These are phyloP conservation scores for Plasmodium vivax DNA, from an alignment of 169 alveolate species.

Conservation along the genomic window DNA sequence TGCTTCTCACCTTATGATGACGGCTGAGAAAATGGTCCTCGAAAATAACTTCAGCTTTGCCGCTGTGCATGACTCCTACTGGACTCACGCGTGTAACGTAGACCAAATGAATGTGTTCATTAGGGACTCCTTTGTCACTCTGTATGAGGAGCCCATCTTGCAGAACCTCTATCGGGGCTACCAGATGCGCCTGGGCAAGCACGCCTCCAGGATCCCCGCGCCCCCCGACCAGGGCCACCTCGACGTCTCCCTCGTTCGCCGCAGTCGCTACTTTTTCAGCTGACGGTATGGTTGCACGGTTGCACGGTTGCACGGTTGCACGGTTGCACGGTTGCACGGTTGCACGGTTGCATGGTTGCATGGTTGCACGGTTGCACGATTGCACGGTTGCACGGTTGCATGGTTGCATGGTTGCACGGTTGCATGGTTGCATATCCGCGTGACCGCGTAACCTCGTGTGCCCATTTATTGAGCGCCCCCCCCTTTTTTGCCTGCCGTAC, in stretches of 20 bases:
- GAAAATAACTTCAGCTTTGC: conserved; percentile 89
- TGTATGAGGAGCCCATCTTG: conserved; percentile 92
- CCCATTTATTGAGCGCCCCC: neutral
- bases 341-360: too few relatives aligned
- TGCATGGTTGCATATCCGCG: too few relatives aligned
- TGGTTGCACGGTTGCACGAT: too few relatives aligned
- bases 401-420: too few relatives aligned
- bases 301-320: too few relatives aligned
- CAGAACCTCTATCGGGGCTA: conserved; percentile 88
- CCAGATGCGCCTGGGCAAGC: conserved; percentile 80
- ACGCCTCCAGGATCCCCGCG: conserved; percentile 80
- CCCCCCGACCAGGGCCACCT: conserved; percentile 87
- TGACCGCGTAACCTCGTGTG: too few relatives aligned
- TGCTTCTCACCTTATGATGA: conserved; percentile 96
- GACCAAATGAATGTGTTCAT: conserved; percentile 89
- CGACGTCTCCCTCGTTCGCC: conserved; percentile 78
- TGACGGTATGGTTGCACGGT: neutral
- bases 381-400: too few relatives aligned
- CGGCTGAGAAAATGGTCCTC: conserved; percentile 91
- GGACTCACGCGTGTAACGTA: conserved; percentile 96
- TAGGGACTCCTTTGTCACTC: conserved; percentile 91
- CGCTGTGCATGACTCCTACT: conserved; percentile 97
- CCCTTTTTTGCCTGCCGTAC: neutral
- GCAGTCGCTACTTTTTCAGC: conserved; percentile 82
- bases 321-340: too few relatives aligned